Evolutionary conservation across 371 early-diverging fungal genomes (phyloP), one percentile per base, ranked within the genome.

Genomic region (Coemansia linderi): DNA sequence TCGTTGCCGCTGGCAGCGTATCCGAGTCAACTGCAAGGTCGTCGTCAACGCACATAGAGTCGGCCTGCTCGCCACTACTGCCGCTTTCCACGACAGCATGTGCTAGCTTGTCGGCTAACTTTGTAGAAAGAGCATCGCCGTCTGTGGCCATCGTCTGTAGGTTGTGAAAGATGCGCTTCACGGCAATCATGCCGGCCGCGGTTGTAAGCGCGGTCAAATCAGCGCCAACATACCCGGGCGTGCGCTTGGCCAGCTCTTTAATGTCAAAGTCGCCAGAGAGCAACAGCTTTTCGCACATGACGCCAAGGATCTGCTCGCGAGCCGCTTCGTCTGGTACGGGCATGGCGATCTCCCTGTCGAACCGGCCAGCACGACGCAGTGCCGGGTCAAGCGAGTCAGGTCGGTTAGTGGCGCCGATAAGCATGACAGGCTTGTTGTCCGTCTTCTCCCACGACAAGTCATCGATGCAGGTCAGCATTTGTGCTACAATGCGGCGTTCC

Each of bases 221-320:
- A 6, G 98, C 98, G 44, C 99, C 99, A 3, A 99, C 99, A 84
- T 95, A 99, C 9, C 99, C 99, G 22, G 99, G 99, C 0, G 98
- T 97, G 69, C 93, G 85, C 68, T 93, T 92, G 15, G 99, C 96
- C 22, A 99, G 87, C 54, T 87, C 86, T 29, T 85, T 83, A 71
- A 95, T 91, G 79, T 98, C 95, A 72, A 99, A 88, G 59, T 91
- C 89, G 24, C 95, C 95, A 3, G 90, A 85, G 27, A 99, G 79
- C 44, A 89, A 85, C 71, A 99, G 86, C 64, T 96, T 96, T 48
- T 87, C 84, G 39, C 95, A 90, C 74, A 99, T 87, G 15, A 99
- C 98, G 24, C 85, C 79, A 13, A 99, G 86, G 60, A 99, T 99
- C 71, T 93, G 94, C 80, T 89, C 88, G 65, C 99, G 87, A 4